phyloP scores from a whole-genome alignment of 768 basidiomycete species.

The Neoboletus subvelutipes region DNA sequence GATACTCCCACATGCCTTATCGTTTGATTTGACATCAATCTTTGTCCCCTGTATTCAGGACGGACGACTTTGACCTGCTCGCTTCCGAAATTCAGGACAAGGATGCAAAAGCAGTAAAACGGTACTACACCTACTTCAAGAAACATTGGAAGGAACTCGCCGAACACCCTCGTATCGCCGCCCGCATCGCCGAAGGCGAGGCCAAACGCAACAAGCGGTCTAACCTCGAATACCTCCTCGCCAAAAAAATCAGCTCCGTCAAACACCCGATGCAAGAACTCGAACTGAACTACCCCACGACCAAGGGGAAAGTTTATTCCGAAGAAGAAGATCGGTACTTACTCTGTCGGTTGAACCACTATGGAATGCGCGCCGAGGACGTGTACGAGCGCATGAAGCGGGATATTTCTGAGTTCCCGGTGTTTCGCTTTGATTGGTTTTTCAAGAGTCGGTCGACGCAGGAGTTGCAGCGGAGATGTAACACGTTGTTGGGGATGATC shows the following conservation, averaged over 20 bases:
- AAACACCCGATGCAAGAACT: slow-evolving; percentile 96
- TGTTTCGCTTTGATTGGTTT: slow-evolving; percentile 98
- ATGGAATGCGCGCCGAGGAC: slow-evolving; percentile 86
- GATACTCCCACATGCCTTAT: background rate
- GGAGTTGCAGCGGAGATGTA: slow-evolving; percentile 85
- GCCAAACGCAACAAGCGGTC: slow-evolving; percentile 85
- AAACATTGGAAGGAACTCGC: slow-evolving; percentile 77
- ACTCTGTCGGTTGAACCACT: slow-evolving; percentile 83
- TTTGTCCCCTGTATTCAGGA: slow-evolving; percentile 39
- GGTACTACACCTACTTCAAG: slow-evolving; percentile 82
- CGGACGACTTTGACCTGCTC: slow-evolving; percentile 62
- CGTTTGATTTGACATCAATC: background rate
- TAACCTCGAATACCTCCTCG: slow-evolving; percentile 73
- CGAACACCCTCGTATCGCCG: slow-evolving; percentile 77
- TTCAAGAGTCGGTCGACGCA: slow-evolving; percentile 90
- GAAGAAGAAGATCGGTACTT: slow-evolving; percentile 98
- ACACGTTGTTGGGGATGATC: slow-evolving; percentile 85
- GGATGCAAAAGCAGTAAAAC: slow-evolving; percentile 69
- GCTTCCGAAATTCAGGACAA: slow-evolving; percentile 86
- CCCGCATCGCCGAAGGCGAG: slow-evolving; percentile 87
- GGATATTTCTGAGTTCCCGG: slow-evolving; percentile 95
- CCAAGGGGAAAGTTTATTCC: slow-evolving; percentile 94
- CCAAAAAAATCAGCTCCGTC: slow-evolving; percentile 79
- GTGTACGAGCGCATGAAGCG: slow-evolving; percentile 94
- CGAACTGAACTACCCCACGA: slow-evolving; percentile 91